Conservation (phyloP, 2,329 filamentous ascomycete species). For the Penicillium aurantiogriseum region DNA sequence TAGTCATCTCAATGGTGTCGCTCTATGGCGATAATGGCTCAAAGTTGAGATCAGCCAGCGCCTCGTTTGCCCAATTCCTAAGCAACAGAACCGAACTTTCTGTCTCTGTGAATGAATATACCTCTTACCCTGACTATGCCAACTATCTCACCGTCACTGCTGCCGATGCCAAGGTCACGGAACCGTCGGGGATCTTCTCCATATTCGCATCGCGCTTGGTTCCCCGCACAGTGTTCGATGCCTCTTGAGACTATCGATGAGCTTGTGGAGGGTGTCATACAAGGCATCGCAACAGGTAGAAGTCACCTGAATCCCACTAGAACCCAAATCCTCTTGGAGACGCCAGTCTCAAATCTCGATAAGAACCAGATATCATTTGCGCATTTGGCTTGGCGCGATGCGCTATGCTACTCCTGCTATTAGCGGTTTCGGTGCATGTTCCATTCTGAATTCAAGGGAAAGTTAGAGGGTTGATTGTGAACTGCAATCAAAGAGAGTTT, state of each 20-base stretch:
- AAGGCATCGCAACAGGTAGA: neutral
- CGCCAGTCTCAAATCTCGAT: slow-evolving; percentile 6
- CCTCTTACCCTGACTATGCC: slow-evolving; percentile 6
- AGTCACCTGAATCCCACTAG: neutral
- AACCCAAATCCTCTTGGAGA: slow-evolving; percentile 8
- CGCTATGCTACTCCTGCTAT: slow-evolving; percentile 11
- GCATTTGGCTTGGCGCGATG: slow-evolving; percentile 9
- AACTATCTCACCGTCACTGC: slow-evolving; percentile 3
- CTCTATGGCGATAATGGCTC: slow-evolving; percentile 2
- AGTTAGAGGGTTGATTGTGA: neutral
- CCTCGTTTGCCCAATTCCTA: slow-evolving; percentile 2
- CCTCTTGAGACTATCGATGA: neutral
- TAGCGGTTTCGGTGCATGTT: neutral
- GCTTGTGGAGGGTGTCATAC: slow-evolving; percentile 3
- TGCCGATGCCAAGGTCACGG: slow-evolving; percentile 1
- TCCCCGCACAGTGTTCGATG: neutral
- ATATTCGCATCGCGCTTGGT: slow-evolving; percentile 11
- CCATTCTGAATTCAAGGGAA: neutral
- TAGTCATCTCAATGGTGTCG: slow-evolving; percentile 5
- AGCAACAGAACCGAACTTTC: neutral
- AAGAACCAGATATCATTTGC: neutral
- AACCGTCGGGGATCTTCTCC: slow-evolving; percentile 10
- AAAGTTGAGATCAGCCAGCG: slow-evolving; percentile 1
- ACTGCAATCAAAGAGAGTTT: neutral
- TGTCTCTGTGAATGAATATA: slow-evolving; percentile 2